Percentiles rank a stretch among this genome's conserved stretches.
Conservation (phyloP, 2,329 filamentous ascomycete species). For the Dendrostoma leiphaemia region DNA sequence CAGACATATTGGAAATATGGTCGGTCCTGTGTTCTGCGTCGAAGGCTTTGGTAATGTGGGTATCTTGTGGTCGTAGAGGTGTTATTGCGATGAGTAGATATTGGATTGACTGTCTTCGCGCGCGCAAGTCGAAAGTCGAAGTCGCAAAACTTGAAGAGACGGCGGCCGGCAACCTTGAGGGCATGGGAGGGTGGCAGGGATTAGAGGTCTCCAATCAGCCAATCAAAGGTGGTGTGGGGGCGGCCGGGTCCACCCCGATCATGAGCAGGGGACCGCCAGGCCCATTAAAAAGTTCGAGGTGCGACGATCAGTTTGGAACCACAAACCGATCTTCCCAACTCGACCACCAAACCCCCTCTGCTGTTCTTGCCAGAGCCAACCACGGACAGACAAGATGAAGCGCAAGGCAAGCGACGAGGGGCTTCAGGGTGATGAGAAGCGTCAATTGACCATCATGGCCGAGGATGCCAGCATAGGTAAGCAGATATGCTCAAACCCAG, state of each 20-base stretch:
- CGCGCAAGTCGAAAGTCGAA: not conserved
- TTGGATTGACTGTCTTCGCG: not conserved
- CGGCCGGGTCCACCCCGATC: too few species aligned
- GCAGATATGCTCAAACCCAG: not conserved
- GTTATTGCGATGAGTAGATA: not conserved
- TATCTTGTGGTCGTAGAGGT: not conserved
- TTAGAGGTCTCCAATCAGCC: too few species aligned
- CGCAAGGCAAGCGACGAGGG: slow-evolving; percentile 7
- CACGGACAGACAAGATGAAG: slow-evolving; percentile 12
- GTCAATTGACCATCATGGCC: not conserved
- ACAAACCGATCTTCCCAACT: not conserved
- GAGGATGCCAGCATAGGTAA: slow-evolving; percentile 6
- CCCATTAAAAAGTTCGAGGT: slow-evolving; percentile 4
- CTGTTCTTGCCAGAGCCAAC: not conserved
- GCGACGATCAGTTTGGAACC: too few species aligned
- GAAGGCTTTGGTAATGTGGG: not conserved
- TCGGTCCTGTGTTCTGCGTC: not conserved
- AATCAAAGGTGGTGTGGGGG: too few species aligned
- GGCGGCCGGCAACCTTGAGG: not conserved
- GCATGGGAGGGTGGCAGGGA: not conserved
- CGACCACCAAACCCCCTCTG: not conserved
- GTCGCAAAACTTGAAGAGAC: slow-evolving; percentile 4
- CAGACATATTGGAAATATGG: slow-evolving; percentile 57
- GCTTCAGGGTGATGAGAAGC: not conserved
- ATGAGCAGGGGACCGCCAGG: too few species aligned